Conservation (phyloP, 208 protist genomes). For the Herpetomonas samuelpessoai region DNA sequence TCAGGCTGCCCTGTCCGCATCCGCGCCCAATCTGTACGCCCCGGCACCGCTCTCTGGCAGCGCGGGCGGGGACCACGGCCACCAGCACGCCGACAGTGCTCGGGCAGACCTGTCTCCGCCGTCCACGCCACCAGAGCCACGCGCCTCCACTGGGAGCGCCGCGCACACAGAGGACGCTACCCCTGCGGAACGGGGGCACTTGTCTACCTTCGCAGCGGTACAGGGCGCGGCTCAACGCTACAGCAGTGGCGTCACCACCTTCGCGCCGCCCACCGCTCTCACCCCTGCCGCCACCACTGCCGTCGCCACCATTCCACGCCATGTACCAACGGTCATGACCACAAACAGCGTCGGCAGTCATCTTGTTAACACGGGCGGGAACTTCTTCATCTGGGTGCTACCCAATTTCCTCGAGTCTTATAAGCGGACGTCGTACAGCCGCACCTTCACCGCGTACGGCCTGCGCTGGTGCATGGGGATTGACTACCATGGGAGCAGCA, state of each 20-base stretch:
- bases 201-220: too few relatives aligned
- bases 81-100: too few relatives aligned
- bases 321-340: neutral
- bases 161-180: neutral
- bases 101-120: neutral
- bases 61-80: neutral
- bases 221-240: neutral
- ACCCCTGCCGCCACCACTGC: neutral
- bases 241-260: neutral
- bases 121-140: too few relatives aligned
- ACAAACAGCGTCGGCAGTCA: neutral
- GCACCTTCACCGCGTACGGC: conserved; percentile 10
- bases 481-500: conserved; percentile 10
- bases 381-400: neutral
- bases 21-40: neutral
- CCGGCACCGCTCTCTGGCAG: neutral
- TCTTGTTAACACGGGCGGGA: neutral
- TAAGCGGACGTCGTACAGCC: conserved; percentile 10
- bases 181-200: too few relatives aligned
- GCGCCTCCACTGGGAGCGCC: neutral
- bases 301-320: neutral
- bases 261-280: neutral
- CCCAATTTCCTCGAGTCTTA: neutral
- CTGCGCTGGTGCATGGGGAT: conserved; percentile 42
- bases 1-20: neutral